Evolutionary conservation across 176 grass and related monocot genomes (phyloP), one percentile per base, ranked within the genome.

Genomic region (Zoysia pacifica): DNA sequence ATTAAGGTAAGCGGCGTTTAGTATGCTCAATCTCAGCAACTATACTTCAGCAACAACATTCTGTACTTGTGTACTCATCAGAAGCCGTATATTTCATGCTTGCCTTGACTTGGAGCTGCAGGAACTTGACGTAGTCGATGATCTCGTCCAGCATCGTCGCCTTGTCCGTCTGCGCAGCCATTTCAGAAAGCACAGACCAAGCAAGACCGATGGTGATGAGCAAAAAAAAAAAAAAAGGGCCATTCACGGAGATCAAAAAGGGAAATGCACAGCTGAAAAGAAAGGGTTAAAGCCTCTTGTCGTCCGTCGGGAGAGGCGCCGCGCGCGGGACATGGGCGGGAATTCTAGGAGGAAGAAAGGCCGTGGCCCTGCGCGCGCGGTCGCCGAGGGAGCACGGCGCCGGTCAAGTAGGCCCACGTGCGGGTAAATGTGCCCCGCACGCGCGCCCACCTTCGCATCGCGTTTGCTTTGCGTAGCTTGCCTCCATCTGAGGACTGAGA

Each of bases 101-200:
- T 85, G 64, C 91, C 91, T 93, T 93, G 84, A 93, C 87, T 85
- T 93, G 91, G 62, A 93, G 91, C 78, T 93, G 91, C 48, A 93
- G 73, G 81, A 93, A 93, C 81, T 93, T 93, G 61, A 93, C 91
- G 87, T 93, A 93, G 87, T 93, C 91, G 84, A 93, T 93, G 87
- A 99, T 99, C 93, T 95, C 97, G 79, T 93, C 90, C 87, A 99
- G 90, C 94, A 94, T 97, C 45, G 91, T 85, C 28, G 94, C 94
- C 82, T 97, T 97, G 89, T 97, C 94, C 68, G 94, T 71, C 94
- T 77, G 77, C 63, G 55, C 53, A 9, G 28, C 28, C 28, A 28
- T 28, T 28, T 0, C 28, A 28, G 28, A 28, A 28, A 28, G 28
- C 28, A 28, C 28, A 28, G 28, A 28, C 28, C 28, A 28, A 28